Percentiles rank a stretch among this genome's conserved stretches.
Conservation (phyloP, 2,329 filamentous ascomycete species). For the Fusarium poae region DNA sequence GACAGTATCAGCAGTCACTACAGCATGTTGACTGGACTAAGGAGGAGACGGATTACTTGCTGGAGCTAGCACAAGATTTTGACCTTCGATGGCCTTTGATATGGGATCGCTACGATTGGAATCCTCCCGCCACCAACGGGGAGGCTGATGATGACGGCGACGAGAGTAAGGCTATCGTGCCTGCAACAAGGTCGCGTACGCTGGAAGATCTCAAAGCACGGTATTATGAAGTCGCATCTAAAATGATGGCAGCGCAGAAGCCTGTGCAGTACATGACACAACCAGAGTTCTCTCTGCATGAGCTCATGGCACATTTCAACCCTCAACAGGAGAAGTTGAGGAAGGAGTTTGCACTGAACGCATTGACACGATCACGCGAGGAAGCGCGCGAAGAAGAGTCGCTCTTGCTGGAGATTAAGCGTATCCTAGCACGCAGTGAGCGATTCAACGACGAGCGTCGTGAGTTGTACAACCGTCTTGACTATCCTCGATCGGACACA, state of each 20-base stretch:
- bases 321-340: slow-evolving; percentile 81
- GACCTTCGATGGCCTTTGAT: slow-evolving; percentile 93
- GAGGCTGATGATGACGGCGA: slow-evolving; percentile 61
- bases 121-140: slow-evolving; percentile 60
- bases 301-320: slow-evolving; percentile 89
- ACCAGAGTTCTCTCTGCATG: slow-evolving; percentile 84
- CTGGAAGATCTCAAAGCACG: slow-evolving; percentile 93
- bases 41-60: slow-evolving; percentile 93
- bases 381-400: slow-evolving; percentile 94
- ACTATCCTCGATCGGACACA: slow-evolving; percentile 78
- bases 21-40: slow-evolving; percentile 85
- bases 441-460: slow-evolving; percentile 88
- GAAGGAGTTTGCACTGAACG: slow-evolving; percentile 85
- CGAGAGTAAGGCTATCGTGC: slow-evolving; percentile 66
- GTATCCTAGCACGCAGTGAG: slow-evolving; percentile 88
- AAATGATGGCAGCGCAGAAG: slow-evolving; percentile 83
- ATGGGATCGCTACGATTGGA: slow-evolving; percentile 90
- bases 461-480: slow-evolving; percentile 87
- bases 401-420: slow-evolving; percentile 88
- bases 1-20: slow-evolving; percentile 84
- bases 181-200: slow-evolving; percentile 69
- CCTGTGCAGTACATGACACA: slow-evolving; percentile 89
- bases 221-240: slow-evolving; percentile 88
- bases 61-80: slow-evolving; percentile 79
- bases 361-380: slow-evolving; percentile 83